Evolutionary conservation across 1,139 yeast species (phyloP), one percentile per base, ranked within the genome.

Genomic region (Geotrichum phurueaensis): DNA sequence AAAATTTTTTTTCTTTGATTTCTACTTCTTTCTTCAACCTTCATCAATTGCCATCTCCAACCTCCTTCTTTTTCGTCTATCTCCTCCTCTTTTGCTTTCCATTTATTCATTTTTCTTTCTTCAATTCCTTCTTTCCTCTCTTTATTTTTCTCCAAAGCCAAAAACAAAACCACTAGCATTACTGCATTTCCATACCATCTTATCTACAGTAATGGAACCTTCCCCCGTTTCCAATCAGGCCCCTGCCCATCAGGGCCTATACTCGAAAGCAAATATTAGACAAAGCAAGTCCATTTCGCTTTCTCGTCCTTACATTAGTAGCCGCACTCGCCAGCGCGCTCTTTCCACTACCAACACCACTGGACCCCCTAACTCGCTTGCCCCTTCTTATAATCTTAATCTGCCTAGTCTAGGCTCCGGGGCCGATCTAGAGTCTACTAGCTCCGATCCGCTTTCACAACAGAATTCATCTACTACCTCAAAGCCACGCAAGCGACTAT

Each of bases 401-500:
- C 52, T 15, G 36, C 15, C 39, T 3, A 33, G 39, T 15, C 39
- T 15, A 33, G n/a, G 39, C 39, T 6, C 33, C 10, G 33, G 6
- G 10, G 6, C 39, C n/a, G 39, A 33, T 33, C 39, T 10, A 33
- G 39, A 10, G n/a, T 10, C 39, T 6, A 6, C 6, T 25, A 25
- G 6, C 39, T 33, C 39, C n/a, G 39, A 51, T 18, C 39, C 48
- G 22, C 13, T 39, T 43, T 23, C 47, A 49, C 39, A 4, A 4
- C 18, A 52, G 13, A 20, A 20, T 27, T 12, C 58, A 27, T 43
- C 52, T 7, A 22, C 58, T 15, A 60, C 63, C 25, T 63, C 66
- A 15, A 60, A 63, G 9, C 60, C 61, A 12, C 64, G 70, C n/a
- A 68, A 66, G 56, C 65, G 72, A 7, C 60, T 69, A 31, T 68